Conservation (phyloP, 768 basidiomycete genomes). For the Lactifluus echinatus region DNA sequence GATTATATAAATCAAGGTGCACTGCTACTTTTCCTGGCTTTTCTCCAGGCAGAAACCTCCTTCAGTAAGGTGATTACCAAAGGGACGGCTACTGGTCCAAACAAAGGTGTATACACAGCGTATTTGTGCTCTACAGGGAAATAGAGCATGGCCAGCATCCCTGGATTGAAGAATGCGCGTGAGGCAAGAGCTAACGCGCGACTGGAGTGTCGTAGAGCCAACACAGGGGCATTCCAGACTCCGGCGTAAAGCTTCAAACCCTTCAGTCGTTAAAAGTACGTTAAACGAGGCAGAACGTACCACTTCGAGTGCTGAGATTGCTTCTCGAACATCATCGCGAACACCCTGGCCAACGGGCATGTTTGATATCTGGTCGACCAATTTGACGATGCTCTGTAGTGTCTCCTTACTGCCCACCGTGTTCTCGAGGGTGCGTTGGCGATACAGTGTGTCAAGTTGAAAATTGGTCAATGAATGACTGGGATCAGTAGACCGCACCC, state of each 20-base stretch:
- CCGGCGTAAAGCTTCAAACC: constrained; percentile 33
- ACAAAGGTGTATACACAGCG: constrained; percentile 92
- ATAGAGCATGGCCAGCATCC: constrained; percentile 92
- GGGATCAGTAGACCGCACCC: constrained; percentile 28
- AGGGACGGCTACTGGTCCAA: constrained; percentile 84
- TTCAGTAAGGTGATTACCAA: constrained; percentile 63
- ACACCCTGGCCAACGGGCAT: constrained; percentile 88
- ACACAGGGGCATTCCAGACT: constrained; percentile 32
- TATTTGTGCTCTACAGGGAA: constrained; percentile 98
- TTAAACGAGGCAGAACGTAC: constrained; percentile 34
- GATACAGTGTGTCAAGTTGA: constrained; percentile 75
- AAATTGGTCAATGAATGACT: constrained; percentile 45
- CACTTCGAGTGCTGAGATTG: constrained; percentile 64
- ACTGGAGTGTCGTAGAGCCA: constrained; percentile 51
- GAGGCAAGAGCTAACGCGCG: constrained; percentile 59
- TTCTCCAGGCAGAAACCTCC: constrained; percentile 61
- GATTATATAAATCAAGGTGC: neutral
- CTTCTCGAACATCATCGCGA: constrained; percentile 55
- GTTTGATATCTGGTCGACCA: constrained; percentile 79
- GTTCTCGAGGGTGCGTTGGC: constrained; percentile 64
- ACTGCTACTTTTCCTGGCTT: constrained; percentile 17
- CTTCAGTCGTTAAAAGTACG: neutral
- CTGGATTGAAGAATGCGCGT: constrained; percentile 92
- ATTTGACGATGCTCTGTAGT: constrained; percentile 69
- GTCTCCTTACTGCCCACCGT: constrained; percentile 60